Base-by-base conservation (phyloP, 177 flowering plant genomes). In the Telopea speciosissima region DNA sequence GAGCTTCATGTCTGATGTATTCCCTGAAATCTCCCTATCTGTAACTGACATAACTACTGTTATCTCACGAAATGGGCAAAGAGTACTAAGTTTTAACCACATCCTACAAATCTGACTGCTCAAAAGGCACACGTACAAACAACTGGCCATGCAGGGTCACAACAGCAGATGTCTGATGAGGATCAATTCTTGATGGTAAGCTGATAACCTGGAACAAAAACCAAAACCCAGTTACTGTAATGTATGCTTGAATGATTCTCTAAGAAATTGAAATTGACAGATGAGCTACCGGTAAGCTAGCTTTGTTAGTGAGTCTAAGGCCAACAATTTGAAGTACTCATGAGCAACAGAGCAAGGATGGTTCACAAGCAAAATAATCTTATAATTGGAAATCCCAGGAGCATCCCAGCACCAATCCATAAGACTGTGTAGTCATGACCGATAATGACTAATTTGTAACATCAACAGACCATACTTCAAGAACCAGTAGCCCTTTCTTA, bases 101-200 rank as follows among this genome's bases (percentile, higher is more conserved):
- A 10, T 66, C 54, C 75, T 72, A 77, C 45, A 74, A 74, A 68
- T 86, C 85, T 33, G 80, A 73, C 70, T 78, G 96, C 80, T 91
- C 97, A 61, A 88, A 90, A 67, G 97, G 98, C 28, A 87, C 97
- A 44, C 97, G 92, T 2, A 93, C 90, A 79, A 90, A 91, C 74
- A 93, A 70, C 78, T 86, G 97, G 8, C 98, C 98, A 74, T 93
- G 90, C 78, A 93, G 79, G 58, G 91, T 93, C 42, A 93, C 96
- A 67, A 93, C 97, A 44, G 98, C 97, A 17, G 97, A 91, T 42
- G 96, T 90, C 76, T 91, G 97, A 75, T 87, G 93, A 14, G 97
- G 96, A 75, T 93, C 97, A 17, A 93, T 93, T 78, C 97, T 85
- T 3, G 90, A 83, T 10, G 97, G 94, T 62, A 93, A 77, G 84